These are phyloP conservation scores for Taphrina wiesneri DNA, from an alignment of 1,139 yeast species.

Conservation along the genomic window DNA sequence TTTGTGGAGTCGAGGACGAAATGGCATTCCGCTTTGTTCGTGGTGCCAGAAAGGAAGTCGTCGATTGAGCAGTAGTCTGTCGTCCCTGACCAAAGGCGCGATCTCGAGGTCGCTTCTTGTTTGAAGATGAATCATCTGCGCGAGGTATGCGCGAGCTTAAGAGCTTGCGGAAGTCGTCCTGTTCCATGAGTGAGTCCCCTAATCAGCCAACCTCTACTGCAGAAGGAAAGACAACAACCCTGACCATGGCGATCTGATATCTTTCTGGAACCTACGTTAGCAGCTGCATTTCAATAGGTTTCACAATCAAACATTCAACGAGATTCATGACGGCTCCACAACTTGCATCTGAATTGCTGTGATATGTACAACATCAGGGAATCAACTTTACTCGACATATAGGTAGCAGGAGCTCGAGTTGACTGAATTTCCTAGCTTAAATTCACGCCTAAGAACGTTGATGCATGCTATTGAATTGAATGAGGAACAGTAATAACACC, in stretches of 20 bases:
- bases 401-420: too few relatives aligned
- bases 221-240: too few relatives aligned
- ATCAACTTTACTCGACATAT: too few relatives aligned
- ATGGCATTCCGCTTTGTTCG: not conserved
- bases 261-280: too few relatives aligned
- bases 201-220: too few relatives aligned
- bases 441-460: too few relatives aligned
- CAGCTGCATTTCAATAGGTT: too few relatives aligned
- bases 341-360: not conserved
- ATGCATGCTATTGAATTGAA: not conserved
- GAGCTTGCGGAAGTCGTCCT: slow-evolving; percentile 33
- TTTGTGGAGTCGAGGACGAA: not conserved
- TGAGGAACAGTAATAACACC: not conserved
- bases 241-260: too few relatives aligned
- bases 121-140: not conserved
- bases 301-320: too few relatives aligned
- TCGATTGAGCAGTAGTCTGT: not conserved
- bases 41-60: not conserved
- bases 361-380: too few relatives aligned
- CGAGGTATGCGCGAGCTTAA: not conserved
- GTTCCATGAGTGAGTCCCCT: slow-evolving; percentile 29
- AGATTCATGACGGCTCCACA: not conserved
- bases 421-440: too few relatives aligned
- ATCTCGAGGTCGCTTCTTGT: slow-evolving; percentile 13
- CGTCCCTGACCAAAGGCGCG: not conserved